These are phyloP conservation scores for Taxawa tesnikishii DNA, from an alignment of 2,329 filamentous ascomycete genomes.

Conservation along the genomic window DNA sequence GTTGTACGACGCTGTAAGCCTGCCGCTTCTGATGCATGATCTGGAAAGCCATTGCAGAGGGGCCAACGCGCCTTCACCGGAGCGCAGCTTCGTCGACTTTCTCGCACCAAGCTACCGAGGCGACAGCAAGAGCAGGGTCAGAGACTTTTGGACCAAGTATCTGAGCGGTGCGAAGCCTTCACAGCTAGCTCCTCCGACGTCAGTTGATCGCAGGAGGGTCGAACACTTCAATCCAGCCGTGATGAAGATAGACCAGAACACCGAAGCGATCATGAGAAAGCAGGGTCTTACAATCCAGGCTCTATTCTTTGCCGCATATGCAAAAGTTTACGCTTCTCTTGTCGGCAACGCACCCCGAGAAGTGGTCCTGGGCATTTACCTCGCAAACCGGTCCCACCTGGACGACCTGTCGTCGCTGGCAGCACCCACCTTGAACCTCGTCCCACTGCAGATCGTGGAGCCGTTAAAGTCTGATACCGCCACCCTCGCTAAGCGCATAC, in stretches of 20 bases:
- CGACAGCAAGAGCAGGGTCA: slow-evolving; percentile 11
- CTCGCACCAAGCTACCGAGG: slow-evolving; percentile 21
- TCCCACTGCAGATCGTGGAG: slow-evolving; percentile 52
- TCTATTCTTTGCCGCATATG: slow-evolving; percentile 61
- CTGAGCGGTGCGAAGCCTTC: slow-evolving; percentile 18
- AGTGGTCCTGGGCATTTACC: slow-evolving; percentile 65
- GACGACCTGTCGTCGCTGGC: slow-evolving; percentile 37
- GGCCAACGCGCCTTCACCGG: neutral
- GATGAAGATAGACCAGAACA: slow-evolving; percentile 23
- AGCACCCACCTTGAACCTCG: slow-evolving; percentile 66
- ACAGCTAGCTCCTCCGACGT: slow-evolving; percentile 8
- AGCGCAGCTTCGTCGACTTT: slow-evolving; percentile 26
- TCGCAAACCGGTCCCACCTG: slow-evolving; percentile 59
- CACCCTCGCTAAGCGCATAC: slow-evolving; percentile 47
- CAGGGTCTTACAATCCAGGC: slow-evolving; percentile 58
- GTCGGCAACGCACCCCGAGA: slow-evolving; percentile 3
- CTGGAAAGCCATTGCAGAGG: slow-evolving; percentile 32
- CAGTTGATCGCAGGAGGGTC: slow-evolving; percentile 12
- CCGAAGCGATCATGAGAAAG: slow-evolving; percentile 33
- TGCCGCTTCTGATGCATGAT: slow-evolving; percentile 49
- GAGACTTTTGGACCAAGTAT: slow-evolving; percentile 40
- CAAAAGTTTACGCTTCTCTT: slow-evolving; percentile 35
- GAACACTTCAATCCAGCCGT: slow-evolving; percentile 40
- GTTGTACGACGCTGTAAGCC: slow-evolving; percentile 74
- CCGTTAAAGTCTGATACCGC: slow-evolving; percentile 24